Percentiles rank a stretch among this genome's conserved stretches.
Evolutionary conservation across 2,329 filamentous ascomycete species (phyloP).

Genomic region (Fonsecaea pedrosoi): DNA sequence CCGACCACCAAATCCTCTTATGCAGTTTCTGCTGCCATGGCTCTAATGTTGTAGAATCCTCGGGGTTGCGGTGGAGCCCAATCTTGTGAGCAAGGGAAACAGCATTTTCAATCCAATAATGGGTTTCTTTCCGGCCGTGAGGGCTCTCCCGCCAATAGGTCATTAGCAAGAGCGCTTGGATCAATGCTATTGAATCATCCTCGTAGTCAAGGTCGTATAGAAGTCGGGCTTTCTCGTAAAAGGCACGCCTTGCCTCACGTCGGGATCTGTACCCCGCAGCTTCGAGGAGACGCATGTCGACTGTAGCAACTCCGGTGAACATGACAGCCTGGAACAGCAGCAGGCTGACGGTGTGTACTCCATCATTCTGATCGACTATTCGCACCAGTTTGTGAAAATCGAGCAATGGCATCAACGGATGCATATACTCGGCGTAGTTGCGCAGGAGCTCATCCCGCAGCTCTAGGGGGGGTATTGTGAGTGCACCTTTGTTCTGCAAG

Average conservation of each 20-base stretch:
- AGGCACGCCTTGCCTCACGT: background rate
- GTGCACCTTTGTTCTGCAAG: constrained; percentile 79
- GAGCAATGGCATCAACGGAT: constrained; percentile 90
- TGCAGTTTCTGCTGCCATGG: constrained; percentile 69
- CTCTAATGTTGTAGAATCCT: constrained; percentile 43
- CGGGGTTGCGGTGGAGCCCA: constrained; percentile 83
- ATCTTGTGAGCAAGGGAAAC: constrained; percentile 91
- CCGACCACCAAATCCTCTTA: constrained; percentile 98
- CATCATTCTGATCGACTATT: constrained; percentile 78
- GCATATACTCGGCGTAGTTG: constrained; percentile 83
- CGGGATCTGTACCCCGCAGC: background rate
- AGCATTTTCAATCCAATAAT: constrained; percentile 97
- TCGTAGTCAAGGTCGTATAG: constrained; percentile 96
- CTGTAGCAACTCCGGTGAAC: constrained; percentile 87
- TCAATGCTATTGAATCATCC: constrained; percentile 81
- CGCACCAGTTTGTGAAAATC: constrained; percentile 66
- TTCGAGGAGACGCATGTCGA: constrained; percentile 47
- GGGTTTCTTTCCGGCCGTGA: constrained; percentile 94
- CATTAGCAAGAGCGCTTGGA: constrained; percentile 87
- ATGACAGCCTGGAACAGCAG: constrained; percentile 92
- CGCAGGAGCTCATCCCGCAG: constrained; percentile 81
- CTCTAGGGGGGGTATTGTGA: constrained; percentile 71
- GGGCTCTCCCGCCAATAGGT: constrained; percentile 97
- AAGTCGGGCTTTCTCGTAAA: constrained; percentile 58
- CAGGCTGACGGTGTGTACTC: constrained; percentile 70